Percentiles rank a stretch among this genome's conserved stretches.
These are phyloP conservation scores for Emmonsiellopsis sp. DNA, from an alignment of 2,329 filamentous ascomycete genomes.

Conservation along the genomic window DNA sequence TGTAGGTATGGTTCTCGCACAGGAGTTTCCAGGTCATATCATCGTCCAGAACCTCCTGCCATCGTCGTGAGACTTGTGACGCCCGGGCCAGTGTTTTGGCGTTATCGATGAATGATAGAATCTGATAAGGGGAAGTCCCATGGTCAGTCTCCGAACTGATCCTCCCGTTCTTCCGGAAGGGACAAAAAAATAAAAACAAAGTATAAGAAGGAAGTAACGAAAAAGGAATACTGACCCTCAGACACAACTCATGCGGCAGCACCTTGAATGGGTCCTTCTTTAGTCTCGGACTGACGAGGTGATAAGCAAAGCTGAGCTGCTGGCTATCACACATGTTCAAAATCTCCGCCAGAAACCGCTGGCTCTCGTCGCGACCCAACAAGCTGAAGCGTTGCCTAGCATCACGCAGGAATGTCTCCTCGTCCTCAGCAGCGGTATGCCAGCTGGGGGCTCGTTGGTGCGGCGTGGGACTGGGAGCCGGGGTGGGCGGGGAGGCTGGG, in stretches of 20 bases:
- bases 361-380: slow-evolving; percentile 64
- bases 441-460: slow-evolving; percentile 48
- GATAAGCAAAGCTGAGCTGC: slow-evolving; percentile 88
- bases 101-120: slow-evolving; percentile 94
- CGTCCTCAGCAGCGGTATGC: slow-evolving; percentile 48
- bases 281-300: slow-evolving; percentile 85
- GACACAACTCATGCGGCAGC: slow-evolving; percentile 83
- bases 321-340: slow-evolving; percentile 92
- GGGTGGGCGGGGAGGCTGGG: slow-evolving; percentile 57
- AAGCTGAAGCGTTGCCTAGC: slow-evolving; percentile 72
- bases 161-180: not conserved
- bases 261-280: slow-evolving; percentile 95
- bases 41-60: slow-evolving; percentile 87
- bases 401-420: slow-evolving; percentile 73
- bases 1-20: slow-evolving; percentile 91
- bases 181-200: not conserved
- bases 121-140: slow-evolving; percentile 40
- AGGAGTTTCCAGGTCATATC: slow-evolving; percentile 98
- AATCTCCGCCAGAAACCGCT: slow-evolving; percentile 74
- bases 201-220: slow-evolving; percentile 8
- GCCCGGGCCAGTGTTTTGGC: slow-evolving; percentile 86
- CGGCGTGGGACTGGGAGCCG: slow-evolving; percentile 56
- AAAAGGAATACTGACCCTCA: slow-evolving; percentile 54
- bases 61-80: slow-evolving; percentile 90
- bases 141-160: not conserved